Conservation (phyloP, 2,329 filamentous ascomycete genomes). For the Fusarium nanum region DNA sequence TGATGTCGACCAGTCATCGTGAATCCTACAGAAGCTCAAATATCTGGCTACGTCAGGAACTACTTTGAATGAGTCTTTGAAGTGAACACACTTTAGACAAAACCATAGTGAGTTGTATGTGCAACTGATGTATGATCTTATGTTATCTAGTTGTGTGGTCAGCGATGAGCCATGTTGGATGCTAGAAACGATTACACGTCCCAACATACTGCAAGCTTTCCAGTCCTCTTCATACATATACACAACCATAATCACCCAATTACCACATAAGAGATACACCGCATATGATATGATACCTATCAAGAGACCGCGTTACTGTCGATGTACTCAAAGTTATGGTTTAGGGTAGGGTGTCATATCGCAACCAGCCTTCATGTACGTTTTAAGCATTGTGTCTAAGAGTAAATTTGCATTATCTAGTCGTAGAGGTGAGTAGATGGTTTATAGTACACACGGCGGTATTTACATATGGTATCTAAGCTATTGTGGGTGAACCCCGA, state of each 20-base stretch:
- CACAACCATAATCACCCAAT: background rate
- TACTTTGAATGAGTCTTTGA: background rate
- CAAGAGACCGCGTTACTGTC: background rate
- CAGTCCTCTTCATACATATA: background rate
- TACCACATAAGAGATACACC: background rate
- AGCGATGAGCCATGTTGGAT: background rate
- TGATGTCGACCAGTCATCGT: background rate
- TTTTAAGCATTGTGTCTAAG: background rate
- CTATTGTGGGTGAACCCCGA: background rate
- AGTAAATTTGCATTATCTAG: background rate
- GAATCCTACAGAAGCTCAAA: background rate
- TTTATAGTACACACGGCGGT: background rate
- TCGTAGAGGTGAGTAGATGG: accelerated
- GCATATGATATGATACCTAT: background rate
- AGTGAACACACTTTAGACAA: background rate
- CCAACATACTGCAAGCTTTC: background rate
- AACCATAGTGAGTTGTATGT: background rate
- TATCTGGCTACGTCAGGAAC: background rate
- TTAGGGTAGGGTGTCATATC: conserved; percentile 8
- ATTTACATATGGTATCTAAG: too few relatives aligned
- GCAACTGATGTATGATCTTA: background rate
- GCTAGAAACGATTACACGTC: background rate
- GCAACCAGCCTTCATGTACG: background rate
- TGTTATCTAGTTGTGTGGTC: background rate
- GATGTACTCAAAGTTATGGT: background rate